Base-by-base conservation (phyloP, 2,329 filamentous ascomycete genomes). In the Ophiostoma montium region DNA sequence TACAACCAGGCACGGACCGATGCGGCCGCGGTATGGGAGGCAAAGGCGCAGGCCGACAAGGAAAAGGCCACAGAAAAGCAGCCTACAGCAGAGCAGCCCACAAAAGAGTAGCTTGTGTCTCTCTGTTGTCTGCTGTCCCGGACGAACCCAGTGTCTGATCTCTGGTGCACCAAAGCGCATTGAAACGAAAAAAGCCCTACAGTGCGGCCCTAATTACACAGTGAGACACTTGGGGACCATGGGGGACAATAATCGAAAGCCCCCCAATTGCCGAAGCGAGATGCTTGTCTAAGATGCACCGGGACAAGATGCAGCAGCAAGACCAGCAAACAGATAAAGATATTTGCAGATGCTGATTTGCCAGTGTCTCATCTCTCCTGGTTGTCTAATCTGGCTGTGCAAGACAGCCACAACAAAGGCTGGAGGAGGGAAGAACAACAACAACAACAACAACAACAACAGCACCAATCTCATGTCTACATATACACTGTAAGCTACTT, bases 1-100 rank as follows among this genome's bases (percentile, higher is more conserved):
- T 85, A 84, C 60, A 69, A 69, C 50, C 42, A 48, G 35, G 35
- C 35, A 12, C 30, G 11, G 36, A 35, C 35, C 18, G 31, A 45
- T 18, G 45, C 16, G 44, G 21, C 44, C 33, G 43, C 32, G 21
- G 43, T 33, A 23, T 32, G 18, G 15, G 35, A 19, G 4, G 46
- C n/a, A 3, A 41, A 31, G 27, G 5, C 5, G 5, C 8, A 32
- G 7, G 42, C 42, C 16, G 41, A 31, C 13, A 32, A 31, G 19
- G 38, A 12, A 23, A 21, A 12, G 16, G n/a, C 16, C 23, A 19
- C 23, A 27, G 23, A 27, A 8, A 27, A 27, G 23, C 23, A 27
- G 23, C 4, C 23, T 27, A 8, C 23, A 27, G 8, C 23, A 27
- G 32, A 33, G 11, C 32, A 33, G 5, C 32, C 32, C 5, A 33